A percentile compares a stretch with the other conserved stretches of the same genome.
Conservation (phyloP, 192 early-diverging fungal species). For the Phycomyces blakesleeanus region DNA sequence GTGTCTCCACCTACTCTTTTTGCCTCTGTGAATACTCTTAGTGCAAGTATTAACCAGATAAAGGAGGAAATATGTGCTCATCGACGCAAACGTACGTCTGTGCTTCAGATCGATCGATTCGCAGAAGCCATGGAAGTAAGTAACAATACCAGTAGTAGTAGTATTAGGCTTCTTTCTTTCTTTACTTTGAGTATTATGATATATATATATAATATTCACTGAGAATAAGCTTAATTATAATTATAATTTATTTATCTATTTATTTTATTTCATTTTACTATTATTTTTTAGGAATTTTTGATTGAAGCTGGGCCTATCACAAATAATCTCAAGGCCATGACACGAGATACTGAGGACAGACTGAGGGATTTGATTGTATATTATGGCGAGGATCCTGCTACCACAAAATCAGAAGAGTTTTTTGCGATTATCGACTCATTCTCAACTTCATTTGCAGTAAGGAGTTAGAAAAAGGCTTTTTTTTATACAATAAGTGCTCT, state of each 20-base stretch:
- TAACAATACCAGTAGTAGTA: not conserved
- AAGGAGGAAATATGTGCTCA: constrained; percentile 41
- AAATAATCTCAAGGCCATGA: constrained; percentile 33
- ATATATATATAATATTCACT: no score
- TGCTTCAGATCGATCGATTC: constrained; percentile 46
- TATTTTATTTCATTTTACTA: no score
- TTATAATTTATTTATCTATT: no score
- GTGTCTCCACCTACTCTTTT: constrained; percentile 47
- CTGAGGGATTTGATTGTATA: constrained; percentile 42
- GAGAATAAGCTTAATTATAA: not conserved
- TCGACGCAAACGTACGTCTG: constrained; percentile 13
- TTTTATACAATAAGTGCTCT: not conserved
- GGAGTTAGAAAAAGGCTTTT: not conserved
- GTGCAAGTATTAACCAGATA: constrained; percentile 38
- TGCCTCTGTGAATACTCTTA: constrained; percentile 45
- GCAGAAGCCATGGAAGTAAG: constrained; percentile 49
- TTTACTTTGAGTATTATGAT: no score
- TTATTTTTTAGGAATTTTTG: constrained; percentile 53
- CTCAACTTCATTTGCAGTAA: constrained; percentile 43
- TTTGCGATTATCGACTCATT: constrained; percentile 50
- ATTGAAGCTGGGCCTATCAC: constrained; percentile 43
- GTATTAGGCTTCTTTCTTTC: no score
- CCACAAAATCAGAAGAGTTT: constrained; percentile 53
- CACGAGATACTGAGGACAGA: constrained; percentile 43
- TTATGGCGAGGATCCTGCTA: constrained; percentile 50